Evolutionary conservation across 805 yeast genomes (phyloP).

Genomic region (Yarrowia bubula): DNA sequence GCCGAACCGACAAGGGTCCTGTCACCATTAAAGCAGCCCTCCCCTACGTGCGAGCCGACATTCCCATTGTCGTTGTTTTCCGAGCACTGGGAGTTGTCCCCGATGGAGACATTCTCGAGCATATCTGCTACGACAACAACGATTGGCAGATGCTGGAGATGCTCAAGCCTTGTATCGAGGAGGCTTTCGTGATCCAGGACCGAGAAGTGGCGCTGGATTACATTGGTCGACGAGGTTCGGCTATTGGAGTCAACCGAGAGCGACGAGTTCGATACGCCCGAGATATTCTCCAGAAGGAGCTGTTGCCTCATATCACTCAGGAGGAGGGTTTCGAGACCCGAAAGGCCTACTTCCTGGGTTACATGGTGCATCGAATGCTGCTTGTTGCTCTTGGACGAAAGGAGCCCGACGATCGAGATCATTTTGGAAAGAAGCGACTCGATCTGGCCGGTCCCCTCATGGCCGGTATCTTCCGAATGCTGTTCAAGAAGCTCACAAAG

Average conservation of each 20-base stretch:
- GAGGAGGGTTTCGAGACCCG: conserved; percentile 95
- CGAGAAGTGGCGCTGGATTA: conserved; percentile 97
- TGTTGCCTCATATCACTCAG: conserved; percentile 95
- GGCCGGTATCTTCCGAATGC: conserved; percentile 90
- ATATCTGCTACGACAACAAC: conserved; percentile 93
- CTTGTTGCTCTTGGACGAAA: conserved; percentile 95
- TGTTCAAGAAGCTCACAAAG: conserved; percentile 90
- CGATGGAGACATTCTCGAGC: conserved; percentile 98
- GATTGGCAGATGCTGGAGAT: conserved; percentile 99
- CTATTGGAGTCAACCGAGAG: conserved; percentile 92
- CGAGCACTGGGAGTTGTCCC: conserved; percentile 98
- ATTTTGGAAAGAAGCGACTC: conserved; percentile 96
- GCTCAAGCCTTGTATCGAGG: conserved; percentile 98
- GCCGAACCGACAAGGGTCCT: conserved; percentile 61
- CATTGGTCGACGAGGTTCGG: conserved; percentile 98
- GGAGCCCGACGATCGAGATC: conserved; percentile 99
- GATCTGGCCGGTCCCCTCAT: conserved; percentile 98
- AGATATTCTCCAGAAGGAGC: conserved; percentile 93
- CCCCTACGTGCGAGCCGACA: conserved; percentile 94
- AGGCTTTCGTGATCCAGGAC: conserved; percentile 97
- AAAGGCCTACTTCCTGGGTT: conserved; percentile 95
- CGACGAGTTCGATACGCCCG: conserved; percentile 98
- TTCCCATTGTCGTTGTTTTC: conserved; percentile 94
- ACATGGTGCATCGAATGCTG: conserved; percentile 93
- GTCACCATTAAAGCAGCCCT: conserved; percentile 88